Evolutionary conservation across 192 early-diverging fungal genomes (phyloP), one percentile per base, ranked within the genome.

Genomic region (Entrophospora sp.): DNA sequence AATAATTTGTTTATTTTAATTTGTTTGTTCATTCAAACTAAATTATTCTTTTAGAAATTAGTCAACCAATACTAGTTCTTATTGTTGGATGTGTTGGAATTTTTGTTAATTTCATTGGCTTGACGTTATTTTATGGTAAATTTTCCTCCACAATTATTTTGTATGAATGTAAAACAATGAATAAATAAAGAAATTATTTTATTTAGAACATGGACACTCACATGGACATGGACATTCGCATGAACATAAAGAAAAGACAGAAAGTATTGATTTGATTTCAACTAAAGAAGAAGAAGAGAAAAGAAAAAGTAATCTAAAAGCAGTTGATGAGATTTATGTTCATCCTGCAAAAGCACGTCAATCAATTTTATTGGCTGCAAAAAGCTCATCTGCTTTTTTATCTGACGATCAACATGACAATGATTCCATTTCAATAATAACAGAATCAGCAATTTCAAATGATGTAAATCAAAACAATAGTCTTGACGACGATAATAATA

Each of bases 81-180:
- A 80, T 86, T 31, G 88, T 91, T 12, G 94, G 92, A 5, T 68
- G 81, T 45, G 82, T 86, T 43, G 94, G 94, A 5, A 77, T 97
- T 24, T 53, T 65, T 5, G 77, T 86, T 48, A 97, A 97, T 74
- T 60, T 93, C 27, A 40, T 94, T 42, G 93, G 93, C 1, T 72
- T 95, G 49, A 69, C 89, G 18, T 68, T 96, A 51, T 94, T 95
- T 73, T 87, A 91, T 60, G 90, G 84, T 61, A 76, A 77, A 28
- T 52, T 34, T 7, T 42, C 40, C 16, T 16, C 8, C 40, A n/a
- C n/a, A n/a, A n/a, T n/a, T n/a, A n/a, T n/a, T n/a, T n/a, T n/a
- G n/a, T n/a, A n/a, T n/a, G n/a, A 49, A 36, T 35, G 9, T 45
- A 24, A 22, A 32, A 35, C 7, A n/a, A 13, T 14, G 32, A 10